Evolutionary conservation across 176 grass and related monocot species (phyloP).

Genomic region (Carex pumila): DNA sequence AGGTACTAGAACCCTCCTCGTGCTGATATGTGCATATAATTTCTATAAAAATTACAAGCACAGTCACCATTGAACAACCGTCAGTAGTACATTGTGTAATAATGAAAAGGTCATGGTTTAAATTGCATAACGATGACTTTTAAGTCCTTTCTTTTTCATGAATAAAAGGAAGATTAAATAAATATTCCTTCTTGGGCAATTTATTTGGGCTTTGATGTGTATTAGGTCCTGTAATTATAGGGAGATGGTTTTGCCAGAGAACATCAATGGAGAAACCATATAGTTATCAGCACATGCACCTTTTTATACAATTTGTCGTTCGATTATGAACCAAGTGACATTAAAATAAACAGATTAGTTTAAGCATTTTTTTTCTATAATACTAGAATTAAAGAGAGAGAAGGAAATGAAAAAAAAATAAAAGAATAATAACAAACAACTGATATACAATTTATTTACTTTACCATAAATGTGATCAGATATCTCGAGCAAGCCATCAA

Average conservation of each 20-base stretch:
- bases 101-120: background rate
- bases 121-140: background rate
- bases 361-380: background rate
- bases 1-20: no score
- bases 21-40: background rate
- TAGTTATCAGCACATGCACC: background rate
- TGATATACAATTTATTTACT: background rate
- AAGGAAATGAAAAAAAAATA: background rate
- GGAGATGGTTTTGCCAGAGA: background rate
- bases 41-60: background rate
- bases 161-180: background rate
- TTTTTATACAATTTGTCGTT: background rate
- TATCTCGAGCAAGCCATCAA: conserved; percentile 29
- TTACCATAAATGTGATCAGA: conserved; percentile 22
- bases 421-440: background rate
- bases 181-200: background rate
- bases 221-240: background rate
- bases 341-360: background rate
- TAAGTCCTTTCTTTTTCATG: background rate
- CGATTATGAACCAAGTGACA: background rate
- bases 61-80: background rate
- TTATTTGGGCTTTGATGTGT: background rate
- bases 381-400: background rate
- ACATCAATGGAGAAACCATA: background rate
- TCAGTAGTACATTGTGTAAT: background rate